Evolutionary conservation across 352 stramenopile species (phyloP), one percentile per base, ranked within the genome.

Genomic region (Phytophthora lateralis): DNA sequence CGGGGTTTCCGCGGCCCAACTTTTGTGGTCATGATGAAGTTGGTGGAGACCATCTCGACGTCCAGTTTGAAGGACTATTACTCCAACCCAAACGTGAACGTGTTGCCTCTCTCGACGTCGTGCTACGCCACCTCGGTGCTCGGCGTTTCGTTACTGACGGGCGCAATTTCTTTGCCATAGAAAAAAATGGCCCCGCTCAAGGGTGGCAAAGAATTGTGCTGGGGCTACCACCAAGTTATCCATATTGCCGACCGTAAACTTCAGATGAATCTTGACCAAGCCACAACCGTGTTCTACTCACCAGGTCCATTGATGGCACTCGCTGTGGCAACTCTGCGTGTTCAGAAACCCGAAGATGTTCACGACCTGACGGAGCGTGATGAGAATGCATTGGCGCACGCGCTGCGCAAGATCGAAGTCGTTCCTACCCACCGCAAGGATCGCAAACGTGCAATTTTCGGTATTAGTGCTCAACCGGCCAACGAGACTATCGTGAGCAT

Each of bases 141-240:
- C 76, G 88, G 38, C 76, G 71, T 8, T 66, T 88, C 55, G 89
- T 88, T 30, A 52, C 73, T 12, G 79, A 89, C 2, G 85, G 80
- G 0, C 75, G 82, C 26, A 93, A 93, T 41, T 79, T 93, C 15
- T 93, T 91, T 30, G 80, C 70, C 0, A 80, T 88, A n/a, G 71
- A 82, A 82, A 63, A 84, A 86, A 30, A 84, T 76, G 0, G 55
- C 80, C 24, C 51, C 75, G 3, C 63, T 93, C 0, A 75, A 80
- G 18, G 82, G 79, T 38, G 85, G 85, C 43, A 86, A 87, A 38
- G 78, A 91, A 34, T 45, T 91, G 11, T 89, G 76, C 50, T 91
- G 75, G 75, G 85, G 85, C 3, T 93, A 91, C 44, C 79, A 91
- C 34, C 85, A 93, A 65, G 75, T 69, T 0, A 80, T 93, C 18